Evolutionary conservation across 257 asterid species (phyloP), one percentile per base, ranked within the genome.

Genomic region (Penstemon davidsonii): DNA sequence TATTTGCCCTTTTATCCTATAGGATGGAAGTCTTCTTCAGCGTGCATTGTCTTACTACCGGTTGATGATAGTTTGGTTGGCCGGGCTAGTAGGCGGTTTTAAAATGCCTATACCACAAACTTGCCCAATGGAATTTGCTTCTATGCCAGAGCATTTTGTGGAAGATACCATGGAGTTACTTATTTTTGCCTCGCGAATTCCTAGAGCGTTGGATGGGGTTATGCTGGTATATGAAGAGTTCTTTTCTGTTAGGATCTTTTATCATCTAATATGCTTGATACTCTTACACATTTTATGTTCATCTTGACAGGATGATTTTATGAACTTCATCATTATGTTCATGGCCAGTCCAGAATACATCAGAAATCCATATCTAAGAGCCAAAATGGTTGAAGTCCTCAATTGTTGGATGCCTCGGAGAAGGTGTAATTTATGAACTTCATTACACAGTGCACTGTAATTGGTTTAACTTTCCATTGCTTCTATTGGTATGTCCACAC

Each of bases 341-440:
- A 94, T 94, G 99, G 97, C 88, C 54, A 88, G 97, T 71, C 96
- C 97, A 18, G 95, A 88, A 62, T 88, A 85, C 81, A 82, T 94
- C 71, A 86, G 92, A 70, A 94, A 91, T 80, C 99, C 97, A n/a
- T 94, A 94, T 69, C 84, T 90, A 69, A 83, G 99, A 80, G 95
- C 99, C 18, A 94, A 94, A 84, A 94, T 94, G 99, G 97, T 94
- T 65, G 97, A 94, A 82, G 99, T 94, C 73, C 96, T 94, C 56
- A 94, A 94, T 74, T 87, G 94, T 69, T 94, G 96, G 99, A 90
- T 94, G 99, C 97, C 99, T 19, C 83, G 82, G 66, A 81, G 95
- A 76, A 94, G 99, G 99, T 94, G 71, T 43, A 25, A 56, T 61
- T 68, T 66, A 49, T 39, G 64, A 57, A 36, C 49, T 49, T 56